Evolutionary conservation across 2,329 filamentous ascomycete species (phyloP), one percentile per base, ranked within the genome.

Genomic region (Cytospora schulzeri): DNA sequence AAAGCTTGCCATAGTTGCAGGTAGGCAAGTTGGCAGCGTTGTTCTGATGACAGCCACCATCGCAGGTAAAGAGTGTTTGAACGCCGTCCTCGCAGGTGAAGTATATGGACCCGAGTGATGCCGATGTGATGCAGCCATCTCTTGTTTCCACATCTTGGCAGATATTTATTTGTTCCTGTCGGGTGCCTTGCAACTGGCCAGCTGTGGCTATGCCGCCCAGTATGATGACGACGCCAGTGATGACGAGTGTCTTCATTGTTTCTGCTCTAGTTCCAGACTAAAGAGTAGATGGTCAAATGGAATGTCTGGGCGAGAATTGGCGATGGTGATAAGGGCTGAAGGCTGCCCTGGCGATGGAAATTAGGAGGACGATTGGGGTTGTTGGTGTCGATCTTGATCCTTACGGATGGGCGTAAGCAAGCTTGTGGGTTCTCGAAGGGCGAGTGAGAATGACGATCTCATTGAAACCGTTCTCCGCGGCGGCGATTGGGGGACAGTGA

Each of bases 21-120:
- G 59, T 62, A 35, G 59, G 59, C 22, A 62, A 35, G 59, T 62
- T 62, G 38, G 59, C 59, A 19, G 52, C 59, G 17, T 62, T 62
- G 8, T 29, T 24, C 22, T 62, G 59, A 31, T 38, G 52, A n/a
- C 59, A 62, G 52, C 59, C 59, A 22, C 59, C 59, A 19, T 62
- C 59, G 22, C 59, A 62, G 22, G 59, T 62, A 28, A 56, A 62
- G n/a, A 62, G 59, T 8, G 59, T 56, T 33, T 62, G 59, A 17
- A 55, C 35, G 24, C 59, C 59, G 12, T 62, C 15, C 9, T 28
- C 52, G 29, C 59, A 62, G 52, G 59, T 62, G 24, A 62, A 62
- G 38, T 55, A 62, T 52, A 62, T 56, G 52, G 59, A 53, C 11
- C 59, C 55, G 59, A 62, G 55, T 8, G 59, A 56, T 8, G 59